A percentile compares a stretch with the other conserved stretches of the same genome.
These are phyloP conservation scores for Daucus carota DNA, from an alignment of 129 eudicot genomes.

Conservation along the genomic window DH1_v3.0 NC_030388.2:27426001-27426500, in stretches of 20 bases:
- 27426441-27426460: conserved; percentile 98
- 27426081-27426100: background rate
- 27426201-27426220: conserved; percentile 97
- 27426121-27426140: background rate
- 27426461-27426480: conserved; percentile 79
- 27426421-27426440: conserved; percentile 85
- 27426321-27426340: background rate
- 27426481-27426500: conserved; percentile 24
- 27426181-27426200: background rate
- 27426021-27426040: background rate
- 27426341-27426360: background rate
- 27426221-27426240: conserved; percentile 98
- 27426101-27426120: too few species aligned
- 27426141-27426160: background rate
- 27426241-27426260: conserved; percentile 69
- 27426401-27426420: conserved; percentile 81
- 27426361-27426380: conserved; percentile 42
- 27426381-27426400: conserved; percentile 95
- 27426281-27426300: conserved; percentile 94
- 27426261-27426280: conserved; percentile 83
- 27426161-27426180: background rate
- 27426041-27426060: background rate
- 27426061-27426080: background rate
- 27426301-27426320: conserved; percentile 25
- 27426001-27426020: background rate